Percentiles rank a stretch among this genome's conserved stretches.
Evolutionary conservation across 352 stramenopile species (phyloP).

Genomic region (Pythium sukuiense): DNA sequence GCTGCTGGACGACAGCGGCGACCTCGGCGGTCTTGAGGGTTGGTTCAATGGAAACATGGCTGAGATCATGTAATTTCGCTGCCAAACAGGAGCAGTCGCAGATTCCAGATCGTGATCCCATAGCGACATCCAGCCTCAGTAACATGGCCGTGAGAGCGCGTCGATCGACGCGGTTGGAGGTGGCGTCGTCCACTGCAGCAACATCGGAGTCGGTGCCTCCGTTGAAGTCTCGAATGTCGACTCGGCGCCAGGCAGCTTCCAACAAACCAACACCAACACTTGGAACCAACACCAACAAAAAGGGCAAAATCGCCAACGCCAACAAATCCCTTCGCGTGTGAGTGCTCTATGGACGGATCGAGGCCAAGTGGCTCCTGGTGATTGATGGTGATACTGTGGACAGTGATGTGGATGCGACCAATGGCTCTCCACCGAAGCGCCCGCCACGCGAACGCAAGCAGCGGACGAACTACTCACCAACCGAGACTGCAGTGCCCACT

Average conservation of each 20-base stretch:
- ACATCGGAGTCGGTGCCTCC: not conserved
- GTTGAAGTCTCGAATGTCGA: not conserved
- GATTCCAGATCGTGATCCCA: not conserved
- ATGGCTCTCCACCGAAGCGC: not conserved
- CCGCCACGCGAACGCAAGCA: conserved; percentile 24
- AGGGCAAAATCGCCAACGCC: not conserved
- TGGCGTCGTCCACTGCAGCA: not conserved
- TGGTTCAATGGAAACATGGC: not conserved
- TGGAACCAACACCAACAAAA: conserved; percentile 10
- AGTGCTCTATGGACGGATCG: not conserved
- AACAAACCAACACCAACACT: not conserved
- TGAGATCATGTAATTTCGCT: not conserved
- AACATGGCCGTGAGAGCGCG: not conserved
- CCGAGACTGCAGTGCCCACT: not conserved
- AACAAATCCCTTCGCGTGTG: conserved; percentile 7
- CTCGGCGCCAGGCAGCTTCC: not conserved
- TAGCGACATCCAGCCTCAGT: not conserved
- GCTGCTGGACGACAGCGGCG: too few relatives aligned
- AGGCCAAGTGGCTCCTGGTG: not conserved
- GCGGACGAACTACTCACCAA: conserved; percentile 21
- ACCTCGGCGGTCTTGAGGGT: too few relatives aligned
- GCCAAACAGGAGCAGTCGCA: not conserved
- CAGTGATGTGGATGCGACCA: not conserved
- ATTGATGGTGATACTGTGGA: not conserved
- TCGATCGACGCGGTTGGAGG: not conserved